Percentiles rank a stretch among this genome's conserved stretches.
Conservation (phyloP, 305 asterid species). For the Fraxinus platypoda region DNA sequence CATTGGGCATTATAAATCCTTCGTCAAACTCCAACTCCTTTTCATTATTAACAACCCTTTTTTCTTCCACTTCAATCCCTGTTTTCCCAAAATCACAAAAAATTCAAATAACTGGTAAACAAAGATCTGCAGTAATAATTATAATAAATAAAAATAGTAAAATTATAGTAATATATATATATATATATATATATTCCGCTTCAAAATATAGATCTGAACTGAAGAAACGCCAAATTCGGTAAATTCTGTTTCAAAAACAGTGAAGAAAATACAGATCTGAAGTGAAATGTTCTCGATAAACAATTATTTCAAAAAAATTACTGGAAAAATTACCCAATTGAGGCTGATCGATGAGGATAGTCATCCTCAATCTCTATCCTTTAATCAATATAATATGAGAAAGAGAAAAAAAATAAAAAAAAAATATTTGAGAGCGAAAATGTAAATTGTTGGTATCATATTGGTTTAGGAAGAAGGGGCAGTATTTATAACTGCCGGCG, state of each 20-base stretch:
- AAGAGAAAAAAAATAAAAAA: neutral
- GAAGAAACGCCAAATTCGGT: neutral
- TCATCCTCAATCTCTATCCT: slow-evolving; percentile 29
- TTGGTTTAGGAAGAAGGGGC: slow-evolving; percentile 8
- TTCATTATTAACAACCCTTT: slow-evolving; percentile 25
- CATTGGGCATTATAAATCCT: slow-evolving; percentile 62
- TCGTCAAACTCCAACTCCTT: slow-evolving; percentile 42
- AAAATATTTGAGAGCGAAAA: neutral
- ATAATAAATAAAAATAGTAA: neutral
- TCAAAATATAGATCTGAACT: slow-evolving; percentile 13
- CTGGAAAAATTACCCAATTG: slow-evolving; percentile 38
- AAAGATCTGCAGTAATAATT: neutral
- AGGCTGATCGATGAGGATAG: slow-evolving; percentile 46
- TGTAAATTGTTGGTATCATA: slow-evolving; percentile 8
- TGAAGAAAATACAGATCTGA: neutral
- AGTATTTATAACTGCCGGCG: slow-evolving; percentile 69
- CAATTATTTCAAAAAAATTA: neutral
- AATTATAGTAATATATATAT: too few relatives aligned
- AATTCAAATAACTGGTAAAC: neutral
- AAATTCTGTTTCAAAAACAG: too few relatives aligned
- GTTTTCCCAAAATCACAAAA: slow-evolving; percentile 1
- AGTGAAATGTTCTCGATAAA: neutral
- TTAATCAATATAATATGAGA: neutral
- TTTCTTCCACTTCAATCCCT: slow-evolving; percentile 50
- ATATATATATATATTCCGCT: neutral